Base-by-base conservation (phyloP, 495 filamentous ascomycete species). In the Aspergillus biplanus region DNA sequence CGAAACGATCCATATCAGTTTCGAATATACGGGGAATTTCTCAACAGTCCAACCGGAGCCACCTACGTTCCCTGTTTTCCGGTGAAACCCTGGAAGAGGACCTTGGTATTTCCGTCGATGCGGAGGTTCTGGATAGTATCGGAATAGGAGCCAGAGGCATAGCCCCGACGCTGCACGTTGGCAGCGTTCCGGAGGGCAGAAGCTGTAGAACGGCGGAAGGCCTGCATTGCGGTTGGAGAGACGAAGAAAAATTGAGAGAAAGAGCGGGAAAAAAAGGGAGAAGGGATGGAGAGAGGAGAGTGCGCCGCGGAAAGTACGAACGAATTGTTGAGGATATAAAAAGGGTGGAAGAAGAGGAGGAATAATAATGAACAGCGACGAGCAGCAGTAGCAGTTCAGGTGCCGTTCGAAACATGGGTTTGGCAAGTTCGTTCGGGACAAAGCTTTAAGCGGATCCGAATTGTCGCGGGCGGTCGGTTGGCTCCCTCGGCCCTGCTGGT, bases 61-160 rank as follows among this genome's bases (percentile, higher is more conserved):
- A 92, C 93, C 82, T 80, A 97, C 93, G 92, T 94, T 91, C 95
- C 94, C 83, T 99, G 95, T 83, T 90, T 96, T 72, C 95, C 95
- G 12, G 95, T 99, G 78, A 99, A 98, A 59, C 95, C 95, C 81
- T 99, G 95, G 84, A 86, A 99, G 69, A 99, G 82, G 58, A 99
- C 92, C 80, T 91, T 92, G 60, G 95, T 99, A 56, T 97, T 87
- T 73, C 79, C 77, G 76, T 91, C 97, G 78, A 99, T 92, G 76
- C 92, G 90, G 66, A 99, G 86, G 83, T 97, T 97, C 67, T 89
- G 82, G 76, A 90, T 87, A 48, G 96, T 98, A 65, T 86, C 77
- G 61, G 90, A 85, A 75, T 99, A 99, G 58, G 84, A 83, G 53
- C 82, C 82, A 60, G 88, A 86, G 72, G 89, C 83, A 78, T 94